Base-by-base conservation (phyloP, 208 protist species). In the Wallacemonas sp. region DNA sequence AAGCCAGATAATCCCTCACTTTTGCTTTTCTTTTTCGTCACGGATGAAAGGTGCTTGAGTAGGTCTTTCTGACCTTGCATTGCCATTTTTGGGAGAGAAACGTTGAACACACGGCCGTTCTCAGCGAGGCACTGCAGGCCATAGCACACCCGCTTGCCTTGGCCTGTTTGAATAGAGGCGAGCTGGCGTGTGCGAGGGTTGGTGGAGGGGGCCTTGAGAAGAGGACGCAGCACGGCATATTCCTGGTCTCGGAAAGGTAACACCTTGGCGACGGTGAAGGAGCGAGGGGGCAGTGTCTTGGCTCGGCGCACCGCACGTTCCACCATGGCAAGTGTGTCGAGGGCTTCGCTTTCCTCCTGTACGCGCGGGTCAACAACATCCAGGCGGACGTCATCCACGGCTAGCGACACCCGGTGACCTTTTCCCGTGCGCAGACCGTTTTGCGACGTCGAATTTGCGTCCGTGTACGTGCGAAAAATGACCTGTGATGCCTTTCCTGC, bases 51-150 rank as follows among this genome's bases (percentile, higher is more conserved):
- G 65, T 95, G 90, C 22, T 75, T 28, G 17, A 95, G 74, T 4
- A 95, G 79, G 6, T 41, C 75, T 36, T 68, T 62, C 65, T 95
- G 90, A 49, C 84, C 70, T 2, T 66, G 58, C 33, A 70, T 66
- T 15, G 74, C 78, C 70, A 93, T 69, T 39, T 86, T 85, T 0
- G 90, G 90, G 36, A 95, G 58, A 9, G 84, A 72, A 22, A 92
- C 82, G 66, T 89, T 93, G 62, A 95, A 95, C 24, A 84, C 82
- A 8, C 81, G 77, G 5, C 90, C 90, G 22, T 77, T 91, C 22
- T 88, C 82, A 15, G 86, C 79, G 31, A 95, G 66, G 38, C 90
- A 95, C 73, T 95, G 77, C 28, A 95, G 58, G 0, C 90, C 90
- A 62, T 93, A 95, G 54, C 93, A 95, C 34, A 74, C 75, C 1